phyloP scores from a whole-genome alignment of 345 rosid species.

The Arabidopsis arenosa region DNA sequence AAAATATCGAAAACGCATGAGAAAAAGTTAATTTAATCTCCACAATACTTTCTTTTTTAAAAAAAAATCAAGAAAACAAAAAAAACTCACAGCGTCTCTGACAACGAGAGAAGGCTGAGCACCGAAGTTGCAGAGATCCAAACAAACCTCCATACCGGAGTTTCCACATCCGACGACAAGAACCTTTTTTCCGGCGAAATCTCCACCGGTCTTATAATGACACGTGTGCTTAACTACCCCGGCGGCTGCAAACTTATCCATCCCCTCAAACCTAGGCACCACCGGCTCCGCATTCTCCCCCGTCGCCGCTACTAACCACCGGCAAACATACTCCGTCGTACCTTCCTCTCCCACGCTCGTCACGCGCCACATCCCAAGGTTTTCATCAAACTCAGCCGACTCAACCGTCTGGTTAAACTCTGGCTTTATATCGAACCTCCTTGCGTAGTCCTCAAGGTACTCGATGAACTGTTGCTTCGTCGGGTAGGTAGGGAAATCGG shows the following conservation, averaged over 20 bases:
- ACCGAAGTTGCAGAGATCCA: conserved; percentile 84
- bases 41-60: neutral
- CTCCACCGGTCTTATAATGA: conserved; percentile 65
- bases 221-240: conserved; percentile 73
- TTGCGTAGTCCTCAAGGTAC: conserved; percentile 63
- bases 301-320: conserved; percentile 88
- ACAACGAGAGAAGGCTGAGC: conserved; percentile 86
- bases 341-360: conserved; percentile 43
- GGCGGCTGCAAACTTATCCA: conserved; percentile 50
- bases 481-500: conserved; percentile 69
- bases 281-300: conserved; percentile 95
- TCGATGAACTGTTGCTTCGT: conserved; percentile 70
- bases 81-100: conserved; percentile 72
- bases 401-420: conserved; percentile 60
- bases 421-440: conserved; percentile 54
- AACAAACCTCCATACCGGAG: conserved; percentile 98
- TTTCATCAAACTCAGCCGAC: conserved; percentile 57
- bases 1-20: conserved; percentile 31
- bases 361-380: conserved; percentile 63
- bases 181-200: conserved; percentile 68
- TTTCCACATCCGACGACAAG: conserved; percentile 97
- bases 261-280: conserved; percentile 75
- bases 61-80: neutral
- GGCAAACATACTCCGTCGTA: conserved; percentile 55
- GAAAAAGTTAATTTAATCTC: conserved; percentile 22